Percentiles rank a stretch among this genome's conserved stretches.
Conservation (phyloP, 1,139 yeast species). For the Sugiyamaella grinbergsii region DNA sequence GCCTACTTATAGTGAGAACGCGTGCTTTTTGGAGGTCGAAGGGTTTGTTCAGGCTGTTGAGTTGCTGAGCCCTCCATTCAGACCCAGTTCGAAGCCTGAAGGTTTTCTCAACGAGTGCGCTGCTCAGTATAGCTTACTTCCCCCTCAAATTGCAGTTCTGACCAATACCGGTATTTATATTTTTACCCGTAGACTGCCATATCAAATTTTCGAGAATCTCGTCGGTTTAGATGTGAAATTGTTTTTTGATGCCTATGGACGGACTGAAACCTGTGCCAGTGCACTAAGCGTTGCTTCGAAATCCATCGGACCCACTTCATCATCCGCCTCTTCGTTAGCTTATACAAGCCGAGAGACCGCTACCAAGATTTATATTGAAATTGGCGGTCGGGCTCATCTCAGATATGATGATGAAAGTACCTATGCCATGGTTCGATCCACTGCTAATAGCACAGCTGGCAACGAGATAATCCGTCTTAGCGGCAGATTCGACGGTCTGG, state of each 20-base stretch:
- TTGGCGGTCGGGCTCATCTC: conserved; percentile 52
- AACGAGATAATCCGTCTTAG: conserved; percentile 69
- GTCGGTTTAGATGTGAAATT: conserved; percentile 53
- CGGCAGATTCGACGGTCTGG: conserved; percentile 91
- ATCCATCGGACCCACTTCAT: conserved; percentile 25
- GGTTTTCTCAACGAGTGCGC: conserved; percentile 86
- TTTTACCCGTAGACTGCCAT: conserved; percentile 78
- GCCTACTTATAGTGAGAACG: conserved; percentile 67
- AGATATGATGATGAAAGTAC: conserved; percentile 40
- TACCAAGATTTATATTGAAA: conserved; percentile 49
- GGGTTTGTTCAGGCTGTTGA: conserved; percentile 73
- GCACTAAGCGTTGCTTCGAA: conserved; percentile 71
- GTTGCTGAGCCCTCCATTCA: conserved; percentile 67
- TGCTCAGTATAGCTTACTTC: conserved; percentile 67
- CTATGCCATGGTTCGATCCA: conserved; percentile 23
- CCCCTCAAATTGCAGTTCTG: conserved; percentile 69
- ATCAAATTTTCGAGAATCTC: conserved; percentile 68
- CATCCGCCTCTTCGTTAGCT: conserved; percentile 26
- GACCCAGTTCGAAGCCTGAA: conserved; percentile 69
- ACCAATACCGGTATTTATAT: conserved; percentile 78
- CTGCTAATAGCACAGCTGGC: conserved; percentile 3
- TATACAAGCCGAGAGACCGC: conserved; percentile 50
- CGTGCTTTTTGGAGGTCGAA: conserved; percentile 67
- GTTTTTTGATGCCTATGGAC: conserved; percentile 59
- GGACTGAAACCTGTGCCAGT: conserved; percentile 81